Percentiles rank a stretch among this genome's conserved stretches.
Evolutionary conservation across 176 grass and related monocot species (phyloP).

Genomic region (Lolium rigidum): DNA sequence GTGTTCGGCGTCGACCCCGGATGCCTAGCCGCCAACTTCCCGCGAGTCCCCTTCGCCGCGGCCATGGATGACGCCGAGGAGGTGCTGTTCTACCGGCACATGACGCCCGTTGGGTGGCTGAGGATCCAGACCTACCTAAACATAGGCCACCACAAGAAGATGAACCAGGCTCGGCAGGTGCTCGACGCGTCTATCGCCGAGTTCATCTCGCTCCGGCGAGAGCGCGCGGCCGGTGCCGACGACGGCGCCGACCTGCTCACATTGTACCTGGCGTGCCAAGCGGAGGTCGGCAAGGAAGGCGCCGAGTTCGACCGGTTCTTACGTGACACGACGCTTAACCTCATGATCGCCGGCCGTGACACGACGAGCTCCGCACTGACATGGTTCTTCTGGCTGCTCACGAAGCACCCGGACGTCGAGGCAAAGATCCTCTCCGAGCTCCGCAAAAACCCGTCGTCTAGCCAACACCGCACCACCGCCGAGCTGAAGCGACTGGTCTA

Average conservation of each 20-base stretch:
- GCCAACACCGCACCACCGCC: slow-evolving; percentile 16
- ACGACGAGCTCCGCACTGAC: slow-evolving; percentile 63
- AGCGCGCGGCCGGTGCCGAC: neutral
- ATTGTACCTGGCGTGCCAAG: slow-evolving; percentile 58
- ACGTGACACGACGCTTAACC: slow-evolving; percentile 70
- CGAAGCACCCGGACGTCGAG: slow-evolving; percentile 61
- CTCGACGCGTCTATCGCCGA: slow-evolving; percentile 64
- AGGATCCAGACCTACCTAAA: slow-evolving; percentile 44
- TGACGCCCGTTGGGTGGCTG: slow-evolving; percentile 47
- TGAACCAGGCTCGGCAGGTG: slow-evolving; percentile 42
- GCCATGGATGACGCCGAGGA: slow-evolving; percentile 71
- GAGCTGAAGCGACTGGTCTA: slow-evolving; percentile 66
- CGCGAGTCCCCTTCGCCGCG: slow-evolving; percentile 58
- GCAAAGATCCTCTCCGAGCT: slow-evolving; percentile 70
- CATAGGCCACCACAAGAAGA: slow-evolving; percentile 53
- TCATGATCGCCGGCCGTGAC: slow-evolving; percentile 85
- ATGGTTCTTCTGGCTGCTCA: slow-evolving; percentile 87
- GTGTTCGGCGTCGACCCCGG: slow-evolving; percentile 71
- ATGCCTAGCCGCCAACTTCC: slow-evolving; percentile 66
- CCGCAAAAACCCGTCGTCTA: slow-evolving; percentile 14
- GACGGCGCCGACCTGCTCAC: slow-evolving; percentile 53
- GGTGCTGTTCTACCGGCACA: slow-evolving; percentile 65
- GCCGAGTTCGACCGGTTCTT: slow-evolving; percentile 64
- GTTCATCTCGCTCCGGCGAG: slow-evolving; percentile 50
- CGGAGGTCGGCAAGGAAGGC: slow-evolving; percentile 51